Conservation (phyloP, 257 asterid genomes). For the Solanum clarkiae region DNA sequence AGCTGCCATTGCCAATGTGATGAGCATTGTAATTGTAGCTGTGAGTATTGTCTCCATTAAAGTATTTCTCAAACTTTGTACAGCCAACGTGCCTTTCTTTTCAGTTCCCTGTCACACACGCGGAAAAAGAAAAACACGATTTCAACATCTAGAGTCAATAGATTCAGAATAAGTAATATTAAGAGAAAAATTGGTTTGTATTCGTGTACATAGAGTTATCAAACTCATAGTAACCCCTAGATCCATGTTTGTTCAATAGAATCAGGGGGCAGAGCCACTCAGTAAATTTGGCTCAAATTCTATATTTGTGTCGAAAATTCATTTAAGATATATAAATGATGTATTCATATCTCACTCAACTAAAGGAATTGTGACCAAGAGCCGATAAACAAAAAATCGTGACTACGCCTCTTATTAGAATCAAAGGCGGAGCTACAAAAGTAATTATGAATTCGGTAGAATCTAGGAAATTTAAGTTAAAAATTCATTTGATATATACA, state of each 20-base stretch:
- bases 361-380: background rate
- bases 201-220: background rate
- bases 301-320: background rate
- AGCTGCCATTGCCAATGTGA: slow-evolving; percentile 42
- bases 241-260: background rate
- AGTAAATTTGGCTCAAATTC: too few relatives aligned
- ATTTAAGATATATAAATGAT: background rate
- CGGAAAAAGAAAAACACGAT: accelerated
- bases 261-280: background rate
- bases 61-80: slow-evolving; percentile 69
- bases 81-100: slow-evolving; percentile 62
- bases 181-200: background rate
- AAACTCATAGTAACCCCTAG: background rate
- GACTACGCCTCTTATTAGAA: too few relatives aligned
- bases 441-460: accelerated
- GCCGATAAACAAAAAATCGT: background rate
- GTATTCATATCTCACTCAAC: accelerated
- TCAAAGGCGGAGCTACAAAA: background rate
- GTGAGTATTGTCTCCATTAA: slow-evolving; percentile 62
- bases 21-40: slow-evolving; percentile 42
- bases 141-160: background rate
- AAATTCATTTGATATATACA: background rate
- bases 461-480: background rate
- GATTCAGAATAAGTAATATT: background rate
- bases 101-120: slow-evolving; percentile 33